Base-by-base conservation (phyloP, 2,329 filamentous ascomycete genomes). In the Pyrenophora tritici-repentis region DNA sequence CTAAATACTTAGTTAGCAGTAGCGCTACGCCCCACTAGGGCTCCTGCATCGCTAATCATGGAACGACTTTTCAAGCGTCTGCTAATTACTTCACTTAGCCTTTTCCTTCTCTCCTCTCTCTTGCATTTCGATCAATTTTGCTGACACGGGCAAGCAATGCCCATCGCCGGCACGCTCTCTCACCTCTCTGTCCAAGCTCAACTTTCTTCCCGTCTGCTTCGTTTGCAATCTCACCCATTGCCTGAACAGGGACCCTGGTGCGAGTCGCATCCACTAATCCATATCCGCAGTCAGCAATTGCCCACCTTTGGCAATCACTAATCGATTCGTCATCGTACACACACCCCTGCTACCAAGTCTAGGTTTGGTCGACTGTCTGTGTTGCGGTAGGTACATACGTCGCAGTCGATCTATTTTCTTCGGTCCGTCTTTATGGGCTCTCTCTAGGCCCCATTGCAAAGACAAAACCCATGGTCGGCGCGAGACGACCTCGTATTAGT, bases 21-120 rank as follows among this genome's bases (percentile, higher is more conserved):
- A 44, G 40, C 52, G 59, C 66, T 70, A 70, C 56, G 47, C 66
- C 47, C 17, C 39, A 58, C 53, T 45, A 47, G 62, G 63, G 46
- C 55, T 53, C 48, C 51, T 51, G 49, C 44, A 50, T 57, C 18
- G 62, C 61, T 62, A 63, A 63, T 62, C 61, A 58, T 63, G 63
- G 58, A 59, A 58, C 57, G 57, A 64, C 50, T 55, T 29, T 29
- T 9, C 4, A 29, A 29, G 8, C 26, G 3, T 64, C 43, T 67
- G 58, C 64, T 68, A 66, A 68, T 66, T 59, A 63, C 63, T 50
- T 55, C 35, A 44, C 50, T 43, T 47, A 32, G 31, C 41, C 49
- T 37, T 53, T 52, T 46, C 44, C 51, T 54, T 55, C 39, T 50
- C 41, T 53, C 48, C 59, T 54, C 48, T 50, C 41, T 55, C 36